Evolutionary conservation across 129 eudicot species (phyloP).

Genomic region (Escallonia herrerae): DNA sequence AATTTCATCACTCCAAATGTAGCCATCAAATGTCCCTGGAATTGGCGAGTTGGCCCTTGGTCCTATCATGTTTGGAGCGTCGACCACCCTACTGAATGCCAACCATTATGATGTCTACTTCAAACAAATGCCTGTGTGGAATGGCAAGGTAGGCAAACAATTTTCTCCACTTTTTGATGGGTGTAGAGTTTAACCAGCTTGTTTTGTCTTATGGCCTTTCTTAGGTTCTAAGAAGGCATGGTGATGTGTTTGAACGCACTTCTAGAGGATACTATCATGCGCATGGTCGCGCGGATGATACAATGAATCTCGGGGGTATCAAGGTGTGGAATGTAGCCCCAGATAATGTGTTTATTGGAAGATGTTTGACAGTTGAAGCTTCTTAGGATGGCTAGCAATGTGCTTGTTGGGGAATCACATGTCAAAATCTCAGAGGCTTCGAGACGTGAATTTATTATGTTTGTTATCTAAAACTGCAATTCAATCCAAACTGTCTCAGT

Average conservation of each 20-base stretch:
- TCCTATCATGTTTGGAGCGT: constrained; percentile 90
- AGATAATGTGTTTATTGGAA: no score
- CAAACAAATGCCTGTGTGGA: constrained; percentile 82
- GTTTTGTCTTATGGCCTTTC: neutral
- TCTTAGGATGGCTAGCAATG: no score
- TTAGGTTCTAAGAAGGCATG: constrained; percentile 85
- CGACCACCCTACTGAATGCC: constrained; percentile 69
- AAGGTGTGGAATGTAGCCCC: constrained; percentile 37
- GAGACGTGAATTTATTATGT: no score
- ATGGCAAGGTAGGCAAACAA: constrained; percentile 58
- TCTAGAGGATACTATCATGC: constrained; percentile 74
- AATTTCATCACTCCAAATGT: constrained; percentile 4
- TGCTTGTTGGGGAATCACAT: no score
- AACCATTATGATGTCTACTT: constrained; percentile 80
- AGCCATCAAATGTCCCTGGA: constrained; percentile 65
- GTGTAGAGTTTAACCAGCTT: neutral
- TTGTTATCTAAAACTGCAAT: no score
- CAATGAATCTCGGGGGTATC: constrained; percentile 98
- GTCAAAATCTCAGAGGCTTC: no score
- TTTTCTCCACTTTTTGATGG: neutral
- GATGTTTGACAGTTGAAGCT: no score
- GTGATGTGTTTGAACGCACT: constrained; percentile 84
- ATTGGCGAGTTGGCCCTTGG: constrained; percentile 87
- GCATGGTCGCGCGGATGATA: constrained; percentile 99
- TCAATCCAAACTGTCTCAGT: no score